These are phyloP conservation scores for Martensiomyces pterosporus DNA, from an alignment of 192 early-diverging fungal species.

Conservation along the genomic window DNA sequence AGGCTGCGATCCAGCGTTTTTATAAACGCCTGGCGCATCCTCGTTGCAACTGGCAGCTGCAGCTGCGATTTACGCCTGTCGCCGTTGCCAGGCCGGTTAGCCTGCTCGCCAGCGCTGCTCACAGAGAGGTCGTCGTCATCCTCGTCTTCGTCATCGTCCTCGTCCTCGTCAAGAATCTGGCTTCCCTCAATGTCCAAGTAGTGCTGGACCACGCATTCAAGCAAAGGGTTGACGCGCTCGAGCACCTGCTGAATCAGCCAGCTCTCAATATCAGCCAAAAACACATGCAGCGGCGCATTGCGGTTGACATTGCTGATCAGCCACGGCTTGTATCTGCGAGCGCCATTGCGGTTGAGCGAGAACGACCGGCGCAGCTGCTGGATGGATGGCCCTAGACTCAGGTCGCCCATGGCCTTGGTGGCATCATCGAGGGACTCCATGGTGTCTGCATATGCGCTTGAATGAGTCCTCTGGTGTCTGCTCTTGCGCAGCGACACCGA, in stretches of 20 bases:
- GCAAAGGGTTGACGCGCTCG: constrained; percentile 40
- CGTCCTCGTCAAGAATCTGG: constrained; percentile 28
- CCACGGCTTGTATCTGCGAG: constrained; percentile 43
- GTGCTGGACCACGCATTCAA: constrained; percentile 42
- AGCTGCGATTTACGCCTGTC: no score
- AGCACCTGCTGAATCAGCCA: constrained; percentile 50
- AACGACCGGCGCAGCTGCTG: constrained; percentile 26
- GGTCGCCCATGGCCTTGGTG: background rate
- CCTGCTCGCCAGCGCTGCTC: background rate
- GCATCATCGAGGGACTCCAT: background rate
- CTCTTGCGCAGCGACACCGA: background rate
- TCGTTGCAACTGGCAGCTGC: constrained; percentile 19
- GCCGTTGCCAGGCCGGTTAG: background rate
- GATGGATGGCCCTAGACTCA: background rate
- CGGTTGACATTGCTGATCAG: constrained; percentile 34
- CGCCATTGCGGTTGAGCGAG: constrained; percentile 10
- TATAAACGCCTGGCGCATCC: constrained; percentile 37
- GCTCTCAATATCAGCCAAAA: constrained; percentile 43
- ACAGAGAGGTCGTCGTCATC: background rate
- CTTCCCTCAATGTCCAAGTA: constrained; percentile 44
- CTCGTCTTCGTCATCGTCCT: background rate
- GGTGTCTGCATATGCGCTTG: background rate
- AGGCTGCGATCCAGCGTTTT: constrained; percentile 26
- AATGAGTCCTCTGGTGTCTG: background rate
- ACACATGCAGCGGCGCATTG: constrained; percentile 43